These are phyloP conservation scores for Camellia lanceoleosa DNA, from an alignment of 148 eudicot genomes.

Conservation along the genomic window DNA sequence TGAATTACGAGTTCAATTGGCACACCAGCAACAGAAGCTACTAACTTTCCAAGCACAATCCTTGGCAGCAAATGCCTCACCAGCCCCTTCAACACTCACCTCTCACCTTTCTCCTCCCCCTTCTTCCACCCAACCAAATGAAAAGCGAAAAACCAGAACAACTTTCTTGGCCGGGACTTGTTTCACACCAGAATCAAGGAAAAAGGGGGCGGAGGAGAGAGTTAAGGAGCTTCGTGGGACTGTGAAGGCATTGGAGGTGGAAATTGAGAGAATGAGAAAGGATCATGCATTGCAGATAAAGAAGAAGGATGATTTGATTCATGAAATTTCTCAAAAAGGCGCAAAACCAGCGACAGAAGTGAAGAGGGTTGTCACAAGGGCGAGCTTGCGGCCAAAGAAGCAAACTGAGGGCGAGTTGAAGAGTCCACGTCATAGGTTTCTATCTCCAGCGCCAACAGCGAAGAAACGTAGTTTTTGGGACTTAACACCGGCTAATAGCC, in stretches of 20 bases:
- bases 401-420: slow-evolving; percentile 42
- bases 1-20: slow-evolving; percentile 63
- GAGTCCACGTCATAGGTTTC: slow-evolving; percentile 54
- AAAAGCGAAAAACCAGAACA: slow-evolving; percentile 43
- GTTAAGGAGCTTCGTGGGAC: slow-evolving; percentile 53
- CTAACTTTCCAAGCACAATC: slow-evolving; percentile 64
- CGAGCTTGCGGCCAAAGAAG: slow-evolving; percentile 52
- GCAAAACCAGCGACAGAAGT: slow-evolving; percentile 24
- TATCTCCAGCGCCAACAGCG: slow-evolving; percentile 63
- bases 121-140: slow-evolving; percentile 38
- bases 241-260: slow-evolving; percentile 53
- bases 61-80: slow-evolving; percentile 60
- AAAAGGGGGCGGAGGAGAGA: slow-evolving; percentile 45
- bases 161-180: slow-evolving; percentile 38
- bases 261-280: slow-evolving; percentile 65
- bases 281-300: slow-evolving; percentile 58
- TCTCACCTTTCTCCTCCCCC: slow-evolving; percentile 45
- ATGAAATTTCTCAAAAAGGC: slow-evolving; percentile 44
- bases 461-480: slow-evolving; percentile 90
- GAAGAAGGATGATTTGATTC: slow-evolving; percentile 61
- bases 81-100: slow-evolving; percentile 46
- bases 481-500: slow-evolving; percentile 83
- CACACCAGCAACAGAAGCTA: slow-evolving; percentile 77
- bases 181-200: slow-evolving; percentile 62
- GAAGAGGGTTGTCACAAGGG: slow-evolving; percentile 46